Percentiles rank a stretch among this genome's conserved stretches.
Conservation (phyloP, 2,329 filamentous ascomycete species). For the Fusarium scirpi region DNA sequence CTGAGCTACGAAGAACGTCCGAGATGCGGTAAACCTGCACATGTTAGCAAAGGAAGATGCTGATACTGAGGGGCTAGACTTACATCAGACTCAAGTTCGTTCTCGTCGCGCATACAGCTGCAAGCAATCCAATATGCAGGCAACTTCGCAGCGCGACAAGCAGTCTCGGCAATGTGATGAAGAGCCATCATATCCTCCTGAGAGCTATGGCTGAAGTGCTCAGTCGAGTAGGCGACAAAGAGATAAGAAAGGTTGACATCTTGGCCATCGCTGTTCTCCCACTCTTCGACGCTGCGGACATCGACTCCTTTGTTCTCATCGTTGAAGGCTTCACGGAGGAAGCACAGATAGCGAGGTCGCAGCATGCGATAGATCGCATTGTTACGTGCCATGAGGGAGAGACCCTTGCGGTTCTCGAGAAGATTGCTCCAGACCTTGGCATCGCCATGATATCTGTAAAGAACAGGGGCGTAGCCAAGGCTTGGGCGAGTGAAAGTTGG, state of each 20-base stretch:
- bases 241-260: slow-evolving; percentile 40
- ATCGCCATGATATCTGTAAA: slow-evolving; percentile 42
- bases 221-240: slow-evolving; percentile 46
- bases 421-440: slow-evolving; percentile 47
- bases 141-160: slow-evolving; percentile 43
- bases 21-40: slow-evolving; percentile 44
- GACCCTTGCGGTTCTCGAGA: slow-evolving; percentile 44
- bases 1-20: slow-evolving; percentile 45
- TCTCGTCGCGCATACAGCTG: slow-evolving; percentile 45
- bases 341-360: slow-evolving; percentile 44
- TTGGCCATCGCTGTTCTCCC: slow-evolving; percentile 39
- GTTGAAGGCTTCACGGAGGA: slow-evolving; percentile 41
- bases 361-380: slow-evolving; percentile 43
- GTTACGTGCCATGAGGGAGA: slow-evolving; percentile 38
- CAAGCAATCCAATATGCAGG: slow-evolving; percentile 47
- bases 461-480: slow-evolving; percentile 43
- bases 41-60: slow-evolving; percentile 4
- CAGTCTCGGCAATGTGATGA: slow-evolving; percentile 46
- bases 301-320: slow-evolving; percentile 44
- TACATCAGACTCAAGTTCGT: slow-evolving; percentile 44
- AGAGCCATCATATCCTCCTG: slow-evolving; percentile 44
- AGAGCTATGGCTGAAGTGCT: slow-evolving; percentile 43
- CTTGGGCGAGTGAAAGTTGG: slow-evolving; percentile 17
- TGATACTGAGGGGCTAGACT: background rate
- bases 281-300: slow-evolving; percentile 39